Conservation (phyloP, 2,329 filamentous ascomycete species). For the Neodidymelliopsis sp. region DNA sequence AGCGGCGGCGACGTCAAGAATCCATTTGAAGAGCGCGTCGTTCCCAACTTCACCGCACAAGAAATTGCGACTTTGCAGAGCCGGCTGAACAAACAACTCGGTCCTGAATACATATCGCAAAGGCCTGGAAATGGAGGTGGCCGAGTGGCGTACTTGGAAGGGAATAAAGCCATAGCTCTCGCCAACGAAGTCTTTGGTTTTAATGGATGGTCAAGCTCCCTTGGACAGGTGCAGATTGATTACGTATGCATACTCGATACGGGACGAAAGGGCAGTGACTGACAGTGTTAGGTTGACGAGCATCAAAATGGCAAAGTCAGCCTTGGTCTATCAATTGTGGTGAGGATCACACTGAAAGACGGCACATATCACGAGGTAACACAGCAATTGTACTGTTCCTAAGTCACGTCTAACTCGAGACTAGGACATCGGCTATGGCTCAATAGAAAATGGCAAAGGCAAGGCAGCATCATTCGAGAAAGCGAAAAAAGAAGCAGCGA, state of each 20-base stretch:
- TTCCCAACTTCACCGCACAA: slow-evolving; percentile 84
- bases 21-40: slow-evolving; percentile 80
- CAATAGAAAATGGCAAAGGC: slow-evolving; percentile 93
- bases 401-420: not conserved
- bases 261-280: slow-evolving; percentile 15
- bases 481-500: slow-evolving; percentile 97
- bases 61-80: slow-evolving; percentile 89
- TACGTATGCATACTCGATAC: slow-evolving; percentile 65
- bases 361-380: slow-evolving; percentile 88
- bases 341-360: slow-evolving; percentile 88
- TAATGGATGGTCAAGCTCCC: slow-evolving; percentile 97
- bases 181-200: slow-evolving; percentile 97
- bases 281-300: slow-evolving; percentile 71
- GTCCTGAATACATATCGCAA: slow-evolving; percentile 93
- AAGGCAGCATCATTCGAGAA: slow-evolving; percentile 98
- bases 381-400: not conserved
- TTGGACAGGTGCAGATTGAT: slow-evolving; percentile 93
- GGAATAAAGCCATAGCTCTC: slow-evolving; percentile 93
- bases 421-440: slow-evolving; percentile 90
- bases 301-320: slow-evolving; percentile 80
- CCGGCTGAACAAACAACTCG: slow-evolving; percentile 89
- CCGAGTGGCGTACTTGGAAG: slow-evolving; percentile 92
- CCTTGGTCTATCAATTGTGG: slow-evolving; percentile 86
- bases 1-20: slow-evolving; percentile 61
- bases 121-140: slow-evolving; percentile 82